Evolutionary conservation across 2,329 filamentous ascomycete species (phyloP).

Genomic region (Elsinoe australis): DNA sequence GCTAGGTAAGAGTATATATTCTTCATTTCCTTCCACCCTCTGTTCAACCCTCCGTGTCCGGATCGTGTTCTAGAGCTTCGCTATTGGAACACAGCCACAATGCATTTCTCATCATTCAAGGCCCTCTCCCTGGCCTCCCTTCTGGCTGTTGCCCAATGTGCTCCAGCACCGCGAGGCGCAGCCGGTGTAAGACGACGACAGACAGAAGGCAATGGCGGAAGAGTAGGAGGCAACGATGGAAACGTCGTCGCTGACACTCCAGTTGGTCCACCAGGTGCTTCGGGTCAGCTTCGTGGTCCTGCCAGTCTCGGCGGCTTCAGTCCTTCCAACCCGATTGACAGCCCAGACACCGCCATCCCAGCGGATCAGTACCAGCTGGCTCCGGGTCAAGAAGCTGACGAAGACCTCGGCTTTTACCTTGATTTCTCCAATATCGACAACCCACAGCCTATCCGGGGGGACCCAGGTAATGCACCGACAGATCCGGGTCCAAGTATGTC

Average conservation of each 20-base stretch:
- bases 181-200: neutral
- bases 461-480: conserved; percentile 30
- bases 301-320: conserved; percentile 30
- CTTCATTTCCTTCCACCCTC: no score
- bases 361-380: conserved; percentile 32
- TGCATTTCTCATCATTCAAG: neutral
- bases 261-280: conserved; percentile 29
- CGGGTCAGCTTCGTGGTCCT: conserved; percentile 32
- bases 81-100: no score
- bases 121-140: conserved; percentile 2
- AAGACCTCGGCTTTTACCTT: conserved; percentile 34
- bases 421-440: conserved; percentile 34
- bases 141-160: conserved; percentile 14
- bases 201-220: conserved; percentile 2
- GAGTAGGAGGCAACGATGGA: conserved; percentile 12
- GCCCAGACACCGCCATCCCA: conserved; percentile 29
- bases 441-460: conserved; percentile 36
- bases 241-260: conserved; percentile 20
- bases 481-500: conserved; percentile 32
- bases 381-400: conserved; percentile 32
- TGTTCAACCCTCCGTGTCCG: no score
- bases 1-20: no score
- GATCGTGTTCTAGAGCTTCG: no score
- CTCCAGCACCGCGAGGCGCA: neutral
- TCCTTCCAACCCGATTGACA: conserved; percentile 29